A percentile compares a stretch with the other conserved stretches of the same genome.
These are phyloP conservation scores for Trichoderma citrinoviride DNA, from an alignment of 2,329 filamentous ascomycete genomes.

Conservation along the genomic window DNA sequence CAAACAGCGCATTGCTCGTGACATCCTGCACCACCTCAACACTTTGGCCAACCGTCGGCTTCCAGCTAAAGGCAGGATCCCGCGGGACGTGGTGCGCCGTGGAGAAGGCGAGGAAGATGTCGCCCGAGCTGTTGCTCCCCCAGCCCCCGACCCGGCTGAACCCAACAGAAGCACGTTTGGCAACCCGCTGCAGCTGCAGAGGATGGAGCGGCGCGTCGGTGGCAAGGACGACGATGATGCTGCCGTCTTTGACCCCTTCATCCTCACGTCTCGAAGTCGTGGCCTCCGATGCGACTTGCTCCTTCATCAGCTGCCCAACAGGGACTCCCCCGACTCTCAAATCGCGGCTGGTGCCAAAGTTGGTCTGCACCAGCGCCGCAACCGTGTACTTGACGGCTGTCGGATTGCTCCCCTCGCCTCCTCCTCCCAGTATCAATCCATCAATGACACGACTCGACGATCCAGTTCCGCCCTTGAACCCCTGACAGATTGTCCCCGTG, in stretches of 20 bases:
- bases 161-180: constrained; percentile 57
- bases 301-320: constrained; percentile 50
- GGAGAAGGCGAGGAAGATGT: constrained; percentile 62
- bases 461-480: constrained; percentile 62
- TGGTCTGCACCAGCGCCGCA: constrained; percentile 58
- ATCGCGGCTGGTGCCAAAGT: constrained; percentile 56
- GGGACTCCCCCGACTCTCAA: constrained; percentile 57
- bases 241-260: constrained; percentile 55
- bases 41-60: constrained; percentile 34
- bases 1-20: constrained; percentile 60
- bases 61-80: constrained; percentile 41
- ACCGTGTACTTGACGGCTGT: constrained; percentile 52
- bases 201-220: constrained; percentile 59
- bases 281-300: constrained; percentile 28
- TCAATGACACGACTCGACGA: constrained; percentile 47
- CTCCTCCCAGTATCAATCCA: constrained; percentile 37
- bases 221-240: constrained; percentile 58
- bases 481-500: constrained; percentile 61
- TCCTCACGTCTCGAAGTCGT: constrained; percentile 37
- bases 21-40: constrained; percentile 49
- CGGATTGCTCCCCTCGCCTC: constrained; percentile 30
- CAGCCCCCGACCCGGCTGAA: constrained; percentile 55
- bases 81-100: constrained; percentile 47
- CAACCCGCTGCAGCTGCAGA: constrained; percentile 53
- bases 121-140: constrained; percentile 57